Conservation (phyloP, 495 filamentous ascomycete genomes). For the Xylaria grammica region DNA sequence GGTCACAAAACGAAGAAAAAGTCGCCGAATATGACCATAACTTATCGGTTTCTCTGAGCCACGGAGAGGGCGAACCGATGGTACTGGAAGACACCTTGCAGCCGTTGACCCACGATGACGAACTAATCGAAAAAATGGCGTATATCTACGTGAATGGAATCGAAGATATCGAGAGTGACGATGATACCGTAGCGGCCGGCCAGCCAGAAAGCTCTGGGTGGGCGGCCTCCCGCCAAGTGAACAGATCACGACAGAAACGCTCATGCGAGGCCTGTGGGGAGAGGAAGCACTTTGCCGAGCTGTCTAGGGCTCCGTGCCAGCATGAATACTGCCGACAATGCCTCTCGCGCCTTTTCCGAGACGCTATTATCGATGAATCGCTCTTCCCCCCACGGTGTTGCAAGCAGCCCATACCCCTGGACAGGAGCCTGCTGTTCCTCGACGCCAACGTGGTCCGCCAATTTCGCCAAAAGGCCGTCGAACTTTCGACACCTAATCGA, state of each 20-base stretch:
- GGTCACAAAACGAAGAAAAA: conserved; percentile 30
- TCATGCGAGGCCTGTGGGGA: conserved; percentile 29
- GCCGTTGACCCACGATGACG: neutral
- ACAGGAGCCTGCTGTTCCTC: conserved; percentile 39
- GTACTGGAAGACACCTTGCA: neutral
- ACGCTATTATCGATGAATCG: conserved; percentile 50
- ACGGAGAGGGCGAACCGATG: neutral
- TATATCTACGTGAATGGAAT: conserved; percentile 13
- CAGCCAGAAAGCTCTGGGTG: conserved; percentile 30
- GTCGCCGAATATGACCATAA: conserved; percentile 29
- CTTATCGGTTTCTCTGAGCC: neutral
- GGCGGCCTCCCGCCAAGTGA: conserved; percentile 25
- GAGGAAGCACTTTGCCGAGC: neutral
- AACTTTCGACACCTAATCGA: conserved; percentile 49
- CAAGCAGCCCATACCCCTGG: conserved; percentile 43
- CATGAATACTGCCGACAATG: conserved; percentile 57
- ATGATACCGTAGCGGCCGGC: neutral
- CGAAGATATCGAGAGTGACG: neutral
- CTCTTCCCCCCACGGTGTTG: conserved; percentile 61
- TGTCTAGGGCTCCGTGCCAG: conserved; percentile 34
- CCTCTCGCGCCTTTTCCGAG: conserved; percentile 44
- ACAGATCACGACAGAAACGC: neutral
- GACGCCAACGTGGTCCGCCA: conserved; percentile 26
- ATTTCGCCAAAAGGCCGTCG: conserved; percentile 48
- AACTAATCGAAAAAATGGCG: conserved; percentile 14